Conservation (phyloP, 192 early-diverging fungal genomes). For the Coemansia umbellata region DNA sequence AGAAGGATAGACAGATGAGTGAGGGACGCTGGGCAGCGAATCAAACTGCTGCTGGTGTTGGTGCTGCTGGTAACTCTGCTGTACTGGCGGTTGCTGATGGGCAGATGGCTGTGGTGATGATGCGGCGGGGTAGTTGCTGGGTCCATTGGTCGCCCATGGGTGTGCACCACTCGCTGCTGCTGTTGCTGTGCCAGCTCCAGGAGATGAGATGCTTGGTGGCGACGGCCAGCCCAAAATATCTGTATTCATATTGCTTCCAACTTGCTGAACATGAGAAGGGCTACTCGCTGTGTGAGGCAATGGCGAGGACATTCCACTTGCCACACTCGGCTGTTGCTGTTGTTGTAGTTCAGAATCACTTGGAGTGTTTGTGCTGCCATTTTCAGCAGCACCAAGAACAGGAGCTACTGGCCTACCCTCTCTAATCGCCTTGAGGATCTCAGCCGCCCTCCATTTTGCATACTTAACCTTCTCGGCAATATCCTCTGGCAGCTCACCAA, state of each 20-base stretch:
- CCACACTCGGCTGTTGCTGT: too few relatives aligned
- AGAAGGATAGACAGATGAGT: conserved; percentile 6
- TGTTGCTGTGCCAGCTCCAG: conserved; percentile 2
- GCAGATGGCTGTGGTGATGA: not conserved
- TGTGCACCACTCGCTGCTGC: not conserved
- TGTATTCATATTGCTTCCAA: too few relatives aligned
- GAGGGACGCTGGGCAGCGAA: conserved; percentile 26
- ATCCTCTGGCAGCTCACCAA: conserved; percentile 71
- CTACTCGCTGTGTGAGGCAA: too few relatives aligned
- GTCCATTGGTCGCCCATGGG: not conserved
- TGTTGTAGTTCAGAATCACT: not conserved
- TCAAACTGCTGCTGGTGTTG: conserved; percentile 6
- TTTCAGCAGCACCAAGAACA: conserved; percentile 59
- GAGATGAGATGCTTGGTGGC: conserved; percentile 2
- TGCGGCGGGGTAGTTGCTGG: not conserved
- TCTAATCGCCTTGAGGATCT: conserved; percentile 86
- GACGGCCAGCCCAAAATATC: conserved; percentile 31
- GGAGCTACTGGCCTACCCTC: conserved; percentile 73
- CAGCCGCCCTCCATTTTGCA: conserved; percentile 91
- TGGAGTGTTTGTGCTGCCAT: too few relatives aligned
- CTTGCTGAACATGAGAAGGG: too few relatives aligned
- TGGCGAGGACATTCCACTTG: too few relatives aligned
- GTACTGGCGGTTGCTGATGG: not conserved
- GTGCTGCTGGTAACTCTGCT: not conserved
- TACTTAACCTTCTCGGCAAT: conserved; percentile 86